These are phyloP conservation scores for Rhodamnia rubescens DNA, from an alignment of 345 rosid genomes.

Conservation along the genomic window DNA sequence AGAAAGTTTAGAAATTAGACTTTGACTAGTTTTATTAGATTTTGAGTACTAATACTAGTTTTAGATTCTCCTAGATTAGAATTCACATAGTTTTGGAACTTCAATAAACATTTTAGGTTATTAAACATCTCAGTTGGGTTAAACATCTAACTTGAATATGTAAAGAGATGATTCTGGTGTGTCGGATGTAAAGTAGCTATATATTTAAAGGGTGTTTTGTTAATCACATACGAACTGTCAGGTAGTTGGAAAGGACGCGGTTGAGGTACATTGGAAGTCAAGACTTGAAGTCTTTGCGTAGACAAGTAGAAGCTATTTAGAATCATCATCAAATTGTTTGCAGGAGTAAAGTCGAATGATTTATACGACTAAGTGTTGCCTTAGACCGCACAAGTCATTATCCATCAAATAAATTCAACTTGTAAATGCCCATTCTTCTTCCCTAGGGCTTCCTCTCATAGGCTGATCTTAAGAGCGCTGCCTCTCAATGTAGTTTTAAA, in stretches of 20 bases:
- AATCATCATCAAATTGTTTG: neutral
- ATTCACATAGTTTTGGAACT: no score
- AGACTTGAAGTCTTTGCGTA: neutral
- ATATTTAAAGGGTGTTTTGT: neutral
- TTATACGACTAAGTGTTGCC: slow-evolving; percentile 1
- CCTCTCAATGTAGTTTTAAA: neutral
- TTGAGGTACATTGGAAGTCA: neutral
- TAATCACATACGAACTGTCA: neutral
- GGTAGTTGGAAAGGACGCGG: neutral
- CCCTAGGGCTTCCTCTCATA: neutral
- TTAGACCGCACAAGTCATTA: neutral
- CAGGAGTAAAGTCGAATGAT: neutral
- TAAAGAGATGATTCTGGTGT: neutral
- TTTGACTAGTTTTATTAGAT: no score
- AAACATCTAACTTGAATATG: neutral
- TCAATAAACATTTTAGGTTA: no score
- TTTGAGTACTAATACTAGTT: no score
- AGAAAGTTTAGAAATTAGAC: no score
- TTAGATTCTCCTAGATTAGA: no score
- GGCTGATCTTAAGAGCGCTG: neutral
- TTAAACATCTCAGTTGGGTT: neutral
- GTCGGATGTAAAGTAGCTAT: neutral
- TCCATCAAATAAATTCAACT: slow-evolving; percentile 11
- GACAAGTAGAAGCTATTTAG: no score
- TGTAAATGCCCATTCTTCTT: neutral